Conservation (phyloP, 805 yeast genomes). For the Monosporozyma solicola region DNA sequence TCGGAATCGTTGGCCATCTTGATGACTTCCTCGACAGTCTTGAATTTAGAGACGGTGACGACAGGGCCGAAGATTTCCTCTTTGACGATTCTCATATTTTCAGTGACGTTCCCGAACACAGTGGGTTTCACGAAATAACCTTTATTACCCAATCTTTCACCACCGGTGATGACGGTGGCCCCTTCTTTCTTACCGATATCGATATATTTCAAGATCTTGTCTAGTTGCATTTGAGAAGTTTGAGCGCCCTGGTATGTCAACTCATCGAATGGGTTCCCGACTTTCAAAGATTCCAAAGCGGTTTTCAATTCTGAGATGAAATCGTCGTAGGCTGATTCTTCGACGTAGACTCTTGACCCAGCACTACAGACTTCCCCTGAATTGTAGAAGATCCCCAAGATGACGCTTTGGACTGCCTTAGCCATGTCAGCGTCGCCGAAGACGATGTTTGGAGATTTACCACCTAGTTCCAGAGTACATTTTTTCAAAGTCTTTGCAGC, state of each 20-base stretch:
- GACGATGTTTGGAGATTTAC: constrained; percentile 88
- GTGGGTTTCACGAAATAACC: constrained; percentile 71
- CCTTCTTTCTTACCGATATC: constrained; percentile 77
- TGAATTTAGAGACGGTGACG: constrained; percentile 73
- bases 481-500: constrained; percentile 82
- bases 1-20: constrained; percentile 67
- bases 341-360: constrained; percentile 84
- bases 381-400: constrained; percentile 81
- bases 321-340: constrained; percentile 74
- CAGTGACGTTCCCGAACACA: constrained; percentile 59
- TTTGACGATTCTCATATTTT: constrained; percentile 57
- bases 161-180: constrained; percentile 66
- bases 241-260: constrained; percentile 86
- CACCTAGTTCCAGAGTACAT: constrained; percentile 91
- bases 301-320: constrained; percentile 51
- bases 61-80: constrained; percentile 92
- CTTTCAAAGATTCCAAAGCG: constrained; percentile 47
- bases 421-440: constrained; percentile 79
- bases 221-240: constrained; percentile 70
- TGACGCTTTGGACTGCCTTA: constrained; percentile 64
- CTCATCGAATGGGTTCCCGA: constrained; percentile 80
- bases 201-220: constrained; percentile 68
- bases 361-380: constrained; percentile 96
- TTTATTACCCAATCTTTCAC: constrained; percentile 49
- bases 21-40: constrained; percentile 73